phyloP scores from a whole-genome alignment of 257 asterid species.

The Ilex aquifolium region DNA sequence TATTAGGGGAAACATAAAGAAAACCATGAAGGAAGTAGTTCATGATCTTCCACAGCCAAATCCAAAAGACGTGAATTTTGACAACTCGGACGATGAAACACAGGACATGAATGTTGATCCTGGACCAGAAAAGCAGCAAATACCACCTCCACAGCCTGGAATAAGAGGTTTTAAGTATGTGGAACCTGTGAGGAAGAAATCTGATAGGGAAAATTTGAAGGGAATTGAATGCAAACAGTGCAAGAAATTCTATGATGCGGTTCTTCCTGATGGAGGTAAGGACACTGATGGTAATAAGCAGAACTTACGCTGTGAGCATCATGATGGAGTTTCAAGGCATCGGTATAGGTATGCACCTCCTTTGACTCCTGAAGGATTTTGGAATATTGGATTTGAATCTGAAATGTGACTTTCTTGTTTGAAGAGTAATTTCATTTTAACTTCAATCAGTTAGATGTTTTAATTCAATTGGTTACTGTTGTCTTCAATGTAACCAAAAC shows the following conservation, averaged over 20 bases:
- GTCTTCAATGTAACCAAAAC: no score
- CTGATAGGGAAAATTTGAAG: slow-evolving; percentile 70
- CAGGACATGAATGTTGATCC: slow-evolving; percentile 49
- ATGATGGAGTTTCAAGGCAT: slow-evolving; percentile 92
- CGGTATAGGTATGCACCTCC: slow-evolving; percentile 94
- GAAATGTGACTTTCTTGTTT: slow-evolving; percentile 45
- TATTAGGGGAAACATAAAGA: slow-evolving; percentile 43
- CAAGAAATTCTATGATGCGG: slow-evolving; percentile 89
- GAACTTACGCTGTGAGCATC: slow-evolving; percentile 77
- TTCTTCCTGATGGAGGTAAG: slow-evolving; percentile 50
- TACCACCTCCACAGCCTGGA: slow-evolving; percentile 38
- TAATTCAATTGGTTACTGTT: no score
- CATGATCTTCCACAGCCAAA: slow-evolving; percentile 22
- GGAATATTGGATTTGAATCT: slow-evolving; percentile 94
- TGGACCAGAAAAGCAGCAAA: slow-evolving; percentile 29
- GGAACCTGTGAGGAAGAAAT: slow-evolving; percentile 78
- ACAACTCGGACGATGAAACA: slow-evolving; percentile 66
- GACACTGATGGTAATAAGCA: slow-evolving; percentile 29
- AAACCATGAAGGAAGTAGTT: slow-evolving; percentile 33
- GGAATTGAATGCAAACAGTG: slow-evolving; percentile 96
- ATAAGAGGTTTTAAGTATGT: slow-evolving; percentile 63
- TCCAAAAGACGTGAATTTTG: slow-evolving; percentile 22
- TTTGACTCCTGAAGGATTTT: slow-evolving; percentile 91
- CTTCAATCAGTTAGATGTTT: not conserved
- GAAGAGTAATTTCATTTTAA: slow-evolving; percentile 7